These are phyloP conservation scores for Fusarium sambucinum DNA, from an alignment of 2,329 filamentous ascomycete species.

Conservation along the genomic window DNA sequence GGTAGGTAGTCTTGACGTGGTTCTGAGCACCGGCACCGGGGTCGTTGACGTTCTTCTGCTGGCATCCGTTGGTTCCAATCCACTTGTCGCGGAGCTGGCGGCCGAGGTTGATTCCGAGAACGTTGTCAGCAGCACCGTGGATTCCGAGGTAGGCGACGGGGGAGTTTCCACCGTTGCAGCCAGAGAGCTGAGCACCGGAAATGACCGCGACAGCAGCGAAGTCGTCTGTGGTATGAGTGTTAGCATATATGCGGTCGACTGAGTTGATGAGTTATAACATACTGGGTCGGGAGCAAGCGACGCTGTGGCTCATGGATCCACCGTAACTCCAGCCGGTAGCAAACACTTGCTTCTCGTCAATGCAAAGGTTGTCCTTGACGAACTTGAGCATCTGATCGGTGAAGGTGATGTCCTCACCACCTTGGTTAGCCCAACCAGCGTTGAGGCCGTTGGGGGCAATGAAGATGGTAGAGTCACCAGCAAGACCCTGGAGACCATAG, in stretches of 20 bases:
- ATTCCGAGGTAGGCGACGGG: constrained; percentile 57
- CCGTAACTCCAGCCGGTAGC: constrained; percentile 61
- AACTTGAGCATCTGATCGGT: constrained; percentile 54
- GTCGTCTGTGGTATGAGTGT: constrained; percentile 4
- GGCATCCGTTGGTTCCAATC: constrained; percentile 55
- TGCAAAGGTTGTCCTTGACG: constrained; percentile 56
- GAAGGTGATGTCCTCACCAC: constrained; percentile 58
- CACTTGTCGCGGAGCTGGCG: constrained; percentile 55
- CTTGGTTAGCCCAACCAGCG: constrained; percentile 57
- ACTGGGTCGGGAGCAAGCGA: constrained; percentile 57
- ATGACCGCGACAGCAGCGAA: constrained; percentile 57
- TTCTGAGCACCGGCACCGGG: constrained; percentile 31
- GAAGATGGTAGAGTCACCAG: constrained; percentile 56
- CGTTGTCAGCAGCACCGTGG: constrained; percentile 55
- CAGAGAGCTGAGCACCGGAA: constrained; percentile 51
- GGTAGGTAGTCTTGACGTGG: constrained; percentile 48
- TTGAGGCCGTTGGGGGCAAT: constrained; percentile 58
- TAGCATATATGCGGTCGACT: not conserved
- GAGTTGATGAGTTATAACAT: rapidly evolving
- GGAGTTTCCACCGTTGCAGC: constrained; percentile 53
- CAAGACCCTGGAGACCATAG: constrained; percentile 56
- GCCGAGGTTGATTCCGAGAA: constrained; percentile 52
- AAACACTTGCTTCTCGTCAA: constrained; percentile 57
- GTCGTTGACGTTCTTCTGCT: constrained; percentile 42
- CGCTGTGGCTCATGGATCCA: constrained; percentile 56